Evolutionary conservation across 495 filamentous ascomycete species (phyloP), one percentile per base, ranked within the genome.

Genomic region (Aspergillus mulundensis): DNA sequence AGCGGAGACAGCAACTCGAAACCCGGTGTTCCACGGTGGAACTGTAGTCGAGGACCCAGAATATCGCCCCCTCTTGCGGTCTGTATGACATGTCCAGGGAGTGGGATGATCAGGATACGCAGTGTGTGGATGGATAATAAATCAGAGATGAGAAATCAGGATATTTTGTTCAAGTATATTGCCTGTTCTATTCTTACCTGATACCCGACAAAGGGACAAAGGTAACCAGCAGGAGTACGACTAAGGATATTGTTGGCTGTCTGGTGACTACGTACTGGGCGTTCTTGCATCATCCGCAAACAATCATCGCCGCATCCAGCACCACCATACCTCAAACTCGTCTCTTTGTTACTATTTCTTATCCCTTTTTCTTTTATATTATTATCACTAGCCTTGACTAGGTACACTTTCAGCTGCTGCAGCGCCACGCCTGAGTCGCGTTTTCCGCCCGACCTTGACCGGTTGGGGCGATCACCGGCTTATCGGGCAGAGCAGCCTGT

Each of bases 251-350:
- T 40, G 38, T 40, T 40, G 38, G 28, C 42, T 23, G 52, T 54
- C 52, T 39, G 52, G 42, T 54, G 52, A 54, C 52, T 54, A 5
- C 12, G 16, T 14, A 14, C 7, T 38, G 12, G 25, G 25, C 25
- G 25, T 28, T 54, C 52, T 54, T 54, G 52, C 52, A 54, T 54
- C 52, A 54, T 54, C 52, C 52, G 18, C 28, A 46, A 46, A 54
- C 52, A 54, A 54, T 50, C 40, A 43, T 44, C 51, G 45, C 24
- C 32, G 32, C 38, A 34, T 15, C 15, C 25, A 44, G 19, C 50
- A 53, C 20, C 25, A 18, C 23, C 34, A 16, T 21, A 19, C 28
- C 11, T 40, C 16, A 24, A 6, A 38, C 16, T 18, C 46, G 14
- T 41, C 34, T 49, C 32, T 40, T 50, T 50, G 48, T 50, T 42